A percentile compares a stretch with the other conserved stretches of the same genome.
These are phyloP conservation scores for Gorgonomyces haynaldii DNA, from an alignment of 192 early-diverging fungal genomes.

Conservation along the genomic window DNA sequence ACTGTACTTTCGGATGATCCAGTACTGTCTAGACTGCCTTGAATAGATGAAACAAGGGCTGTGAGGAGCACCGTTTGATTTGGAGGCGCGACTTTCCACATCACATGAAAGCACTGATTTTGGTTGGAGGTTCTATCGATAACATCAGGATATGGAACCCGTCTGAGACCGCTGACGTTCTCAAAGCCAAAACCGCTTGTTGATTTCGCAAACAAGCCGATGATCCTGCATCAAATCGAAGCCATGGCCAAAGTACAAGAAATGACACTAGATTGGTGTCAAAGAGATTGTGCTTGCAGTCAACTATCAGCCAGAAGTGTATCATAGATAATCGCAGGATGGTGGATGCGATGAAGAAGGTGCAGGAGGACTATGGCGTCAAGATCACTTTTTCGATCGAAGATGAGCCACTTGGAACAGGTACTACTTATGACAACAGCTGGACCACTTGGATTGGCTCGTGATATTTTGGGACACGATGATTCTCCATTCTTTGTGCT, in stretches of 20 bases:
- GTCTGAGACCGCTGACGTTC: constrained; percentile 94
- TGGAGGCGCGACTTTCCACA: too few species aligned
- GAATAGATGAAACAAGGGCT: too few species aligned
- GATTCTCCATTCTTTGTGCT: constrained; percentile 95
- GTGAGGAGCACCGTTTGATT: too few species aligned
- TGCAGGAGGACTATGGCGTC: constrained; percentile 63
- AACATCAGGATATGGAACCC: constrained; percentile 80
- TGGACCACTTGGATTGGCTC: constrained; percentile 42
- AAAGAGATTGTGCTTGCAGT: constrained; percentile 96
- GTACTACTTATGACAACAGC: constrained; percentile 11
- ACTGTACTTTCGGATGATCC: too few species aligned
- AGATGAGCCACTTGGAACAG: constrained; percentile 44
- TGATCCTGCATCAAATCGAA: constrained; percentile 98
- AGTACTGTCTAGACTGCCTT: too few species aligned
- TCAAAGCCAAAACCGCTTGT: constrained; percentile 96
- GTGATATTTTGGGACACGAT: constrained; percentile 44
- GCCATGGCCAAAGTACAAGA: constrained; percentile 76
- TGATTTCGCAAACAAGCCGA: constrained; percentile 96
- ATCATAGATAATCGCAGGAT: too few species aligned
- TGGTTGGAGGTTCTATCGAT: constrained; percentile 35
- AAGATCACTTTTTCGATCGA: constrained; percentile 46
- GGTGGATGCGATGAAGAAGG: constrained; percentile 85
- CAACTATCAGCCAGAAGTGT: constrained; percentile 97
- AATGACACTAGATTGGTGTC: constrained; percentile 72
- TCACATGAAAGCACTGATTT: constrained; percentile 52